Base-by-base conservation (phyloP, 495 filamentous ascomycete genomes). In the Penicillium argentinense region DNA sequence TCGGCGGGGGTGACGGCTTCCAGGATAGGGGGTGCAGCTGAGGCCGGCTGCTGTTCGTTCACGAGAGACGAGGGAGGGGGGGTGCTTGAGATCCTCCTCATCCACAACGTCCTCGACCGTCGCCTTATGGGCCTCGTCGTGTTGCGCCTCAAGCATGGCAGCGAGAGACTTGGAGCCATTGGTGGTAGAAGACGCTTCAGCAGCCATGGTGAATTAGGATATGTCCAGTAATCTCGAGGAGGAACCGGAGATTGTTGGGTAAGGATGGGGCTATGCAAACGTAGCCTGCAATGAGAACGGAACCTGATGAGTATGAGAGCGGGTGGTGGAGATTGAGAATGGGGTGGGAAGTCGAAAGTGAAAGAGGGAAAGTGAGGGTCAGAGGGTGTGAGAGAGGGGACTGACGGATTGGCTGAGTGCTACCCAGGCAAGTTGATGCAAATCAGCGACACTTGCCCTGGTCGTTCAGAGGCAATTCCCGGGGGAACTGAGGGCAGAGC, bases 81-180 rank as follows among this genome's bases (percentile, higher is more conserved):
- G 80, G 60, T 84, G 81, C 47, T 62, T 65, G 46, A 84, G 55
- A 49, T 92, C 81, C n/a, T 91, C 88, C 56, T 91, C 87, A 60
- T 95, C 91, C 26, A 77, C 69, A 14, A 75, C 80, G 14, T 96
- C 91, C 66, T 95, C 90, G 29, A 95, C 78, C 5, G 83, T 88
- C 24, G 74, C 69, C 47, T 79, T 78, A 65, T 91, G 87, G 23
- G 75, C 70, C 55, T 79, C 79, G 39, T 82, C 81, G 68, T 96
- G 91, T 67, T 90, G 82, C 54, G 89, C 77, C 66, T 86, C 82
- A 28, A 96, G 80, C 71, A 82, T 79, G 56, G 88, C 84, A 17
- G 91, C 91, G 25, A 87, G 71, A 34, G 70, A 74, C 54, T 69
- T 67, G 28, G 63, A 54, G 36, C 66, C 64, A 38, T 70, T 76